Evolutionary conservation across 129 eudicot species (phyloP), one percentile per base, ranked within the genome.

Genomic region (Pseudognaphalium luteoalbum): DNA sequence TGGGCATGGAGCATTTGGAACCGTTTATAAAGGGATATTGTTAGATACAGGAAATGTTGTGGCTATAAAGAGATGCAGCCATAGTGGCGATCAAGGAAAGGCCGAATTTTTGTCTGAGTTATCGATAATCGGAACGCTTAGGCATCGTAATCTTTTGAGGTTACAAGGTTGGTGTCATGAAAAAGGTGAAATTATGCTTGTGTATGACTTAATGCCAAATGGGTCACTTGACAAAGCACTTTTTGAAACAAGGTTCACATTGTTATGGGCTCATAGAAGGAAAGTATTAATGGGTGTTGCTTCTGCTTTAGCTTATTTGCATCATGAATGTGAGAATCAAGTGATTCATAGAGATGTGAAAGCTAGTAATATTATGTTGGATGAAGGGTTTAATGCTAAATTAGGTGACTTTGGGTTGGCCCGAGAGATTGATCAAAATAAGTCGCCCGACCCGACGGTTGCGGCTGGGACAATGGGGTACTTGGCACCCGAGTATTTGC

Each of bases 381-480:
- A 93, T 63, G 92, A 90, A 77, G 89, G 84, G 44, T 93, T 90
- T 76, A 93, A 90, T 68, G 94, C 98, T 5, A 90, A 82, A 66
- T 74, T 93, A 39, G 98, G 98, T 0, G 98, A 93, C 85, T 93
- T 93, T 29, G 98, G 98, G 32, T 75, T 92, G 42, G 98, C 98
- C 0, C 47, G 96, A 22, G 89, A 88, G 67, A 79, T 86, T 0
- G 88, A 86, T 66, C 96, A 93, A 73, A 90, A 93, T 44, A 86
- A 78, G 77, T 93, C 98, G 0, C 98, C 96, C 0, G 98, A 90
- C 66, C 92, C 96, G 1, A 90, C 98, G 16, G 92, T 83, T 51
- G 96, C 96, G 0, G 98, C 98, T 2, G 97, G 97, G 5, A 92
- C 97, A 20, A 92, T 92, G 97, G 97, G 97, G 59, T 92, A 92